Evolutionary conservation across 2,329 filamentous ascomycete species (phyloP).

Genomic region (Fusarium buxicola): DNA sequence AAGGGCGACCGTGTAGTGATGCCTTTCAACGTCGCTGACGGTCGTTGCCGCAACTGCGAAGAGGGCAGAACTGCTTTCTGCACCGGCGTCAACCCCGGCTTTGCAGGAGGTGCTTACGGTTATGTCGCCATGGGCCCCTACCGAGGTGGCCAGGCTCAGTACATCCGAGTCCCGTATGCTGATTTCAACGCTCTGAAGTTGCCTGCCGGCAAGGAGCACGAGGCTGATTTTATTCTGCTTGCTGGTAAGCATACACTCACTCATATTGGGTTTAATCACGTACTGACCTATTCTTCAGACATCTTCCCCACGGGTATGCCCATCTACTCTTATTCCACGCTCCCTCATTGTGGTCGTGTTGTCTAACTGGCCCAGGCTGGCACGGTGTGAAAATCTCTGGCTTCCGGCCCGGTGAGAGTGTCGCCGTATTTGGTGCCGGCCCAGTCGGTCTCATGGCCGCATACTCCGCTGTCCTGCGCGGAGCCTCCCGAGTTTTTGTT

Average conservation of each 20-base stretch:
- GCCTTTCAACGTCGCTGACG: conserved; percentile 74
- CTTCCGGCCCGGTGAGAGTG: conserved; percentile 70
- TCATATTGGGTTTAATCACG: conserved; percentile 52
- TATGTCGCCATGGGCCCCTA: conserved; percentile 72
- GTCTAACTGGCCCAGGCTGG: conserved; percentile 56
- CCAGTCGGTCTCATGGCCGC: conserved; percentile 75
- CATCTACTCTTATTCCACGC: neutral
- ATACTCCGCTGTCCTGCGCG: conserved; percentile 70
- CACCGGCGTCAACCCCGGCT: conserved; percentile 62
- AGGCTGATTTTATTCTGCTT: conserved; percentile 68
- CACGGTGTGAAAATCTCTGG: conserved; percentile 68
- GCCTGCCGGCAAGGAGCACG: conserved; percentile 69
- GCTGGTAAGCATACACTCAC: conserved; percentile 46
- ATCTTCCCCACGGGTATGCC: conserved; percentile 50
- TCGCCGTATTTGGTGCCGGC: conserved; percentile 73
- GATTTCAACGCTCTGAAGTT: conserved; percentile 74
- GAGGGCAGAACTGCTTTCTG: conserved; percentile 74
- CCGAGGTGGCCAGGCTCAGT: conserved; percentile 69
- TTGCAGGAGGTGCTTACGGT: conserved; percentile 55
- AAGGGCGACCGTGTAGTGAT: conserved; percentile 73
- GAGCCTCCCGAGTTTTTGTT: conserved; percentile 70
- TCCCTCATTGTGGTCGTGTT: neutral
- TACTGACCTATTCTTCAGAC: conserved; percentile 33
- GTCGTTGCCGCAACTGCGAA: conserved; percentile 72
- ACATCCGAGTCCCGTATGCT: conserved; percentile 72